Evolutionary conservation across 2,329 filamentous ascomycete species (phyloP).

Genomic region (Colletotrichum sp.): DNA sequence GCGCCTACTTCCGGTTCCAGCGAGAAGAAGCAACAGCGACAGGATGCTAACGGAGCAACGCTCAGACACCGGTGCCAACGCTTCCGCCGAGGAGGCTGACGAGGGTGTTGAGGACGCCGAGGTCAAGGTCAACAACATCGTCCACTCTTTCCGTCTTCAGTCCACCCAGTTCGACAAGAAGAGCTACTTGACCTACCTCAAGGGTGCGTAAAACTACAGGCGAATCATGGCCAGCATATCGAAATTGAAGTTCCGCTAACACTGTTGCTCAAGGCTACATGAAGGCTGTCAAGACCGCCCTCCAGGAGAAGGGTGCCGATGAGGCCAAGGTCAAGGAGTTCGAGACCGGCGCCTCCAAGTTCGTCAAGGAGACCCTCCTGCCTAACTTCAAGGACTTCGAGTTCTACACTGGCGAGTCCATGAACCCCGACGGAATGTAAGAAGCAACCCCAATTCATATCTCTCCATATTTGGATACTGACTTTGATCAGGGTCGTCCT

Average conservation of each 20-base stretch:
- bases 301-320: conserved; percentile 67
- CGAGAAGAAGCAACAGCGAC: not conserved
- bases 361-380: conserved; percentile 82
- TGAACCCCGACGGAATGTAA: conserved; percentile 94
- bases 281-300: conserved; percentile 80
- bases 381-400: conserved; percentile 95
- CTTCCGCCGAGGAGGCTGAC: conserved; percentile 88
- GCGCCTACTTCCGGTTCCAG: not conserved
- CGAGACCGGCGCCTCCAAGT: conserved; percentile 75
- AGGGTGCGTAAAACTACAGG: conserved; percentile 63
- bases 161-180: conserved; percentile 87
- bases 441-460: conserved; percentile 31
- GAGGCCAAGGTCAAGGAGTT: conserved; percentile 77
- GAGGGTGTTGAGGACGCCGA: conserved; percentile 74
- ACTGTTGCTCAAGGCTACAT: conserved; percentile 71
- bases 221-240: not conserved
- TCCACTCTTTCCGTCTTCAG: conserved; percentile 90
- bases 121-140: conserved; percentile 88
- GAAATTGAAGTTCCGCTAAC: not conserved
- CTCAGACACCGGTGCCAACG: conserved; percentile 89
- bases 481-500: conserved; percentile 72
- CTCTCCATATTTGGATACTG: not conserved
- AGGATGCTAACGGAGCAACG: not conserved
- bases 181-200: conserved; percentile 81
- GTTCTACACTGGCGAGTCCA: conserved; percentile 89